These are phyloP conservation scores for Ramaria sp. DNA, from an alignment of 768 basidiomycete genomes.

Conservation along the genomic window DNA sequence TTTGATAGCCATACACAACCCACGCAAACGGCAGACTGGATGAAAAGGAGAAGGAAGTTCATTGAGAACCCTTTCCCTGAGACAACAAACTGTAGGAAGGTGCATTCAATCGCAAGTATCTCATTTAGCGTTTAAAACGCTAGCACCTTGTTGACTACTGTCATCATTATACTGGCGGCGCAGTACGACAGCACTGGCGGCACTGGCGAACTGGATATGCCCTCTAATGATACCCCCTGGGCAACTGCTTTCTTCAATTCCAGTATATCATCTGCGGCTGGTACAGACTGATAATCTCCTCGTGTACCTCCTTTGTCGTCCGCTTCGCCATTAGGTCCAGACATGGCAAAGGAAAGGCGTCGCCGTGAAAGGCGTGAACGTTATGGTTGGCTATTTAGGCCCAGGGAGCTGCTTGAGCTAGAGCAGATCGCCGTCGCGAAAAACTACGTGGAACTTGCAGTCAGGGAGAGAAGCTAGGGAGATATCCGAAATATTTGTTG, in stretches of 20 bases:
- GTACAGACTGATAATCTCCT: conserved; percentile 14
- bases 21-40: conserved; percentile 85
- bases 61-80: conserved; percentile 90
- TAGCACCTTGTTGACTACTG: conserved; percentile 85
- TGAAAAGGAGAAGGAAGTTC: conserved; percentile 89
- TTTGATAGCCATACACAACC: conserved; percentile 67
- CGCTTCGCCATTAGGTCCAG: background rate
- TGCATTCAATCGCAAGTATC: background rate
- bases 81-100: conserved; percentile 67
- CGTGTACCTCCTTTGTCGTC: background rate
- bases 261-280: conserved; percentile 31
- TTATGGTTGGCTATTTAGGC: no score
- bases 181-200: conserved; percentile 85
- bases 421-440: background rate
- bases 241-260: conserved; percentile 45
- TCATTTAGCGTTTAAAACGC: conserved; percentile 10
- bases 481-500: no score
- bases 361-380: background rate
- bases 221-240: conserved; percentile 24
- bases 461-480: no score
- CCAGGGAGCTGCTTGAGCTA: background rate
- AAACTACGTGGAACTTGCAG: no score
- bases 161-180: conserved; percentile 90
- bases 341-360: background rate
- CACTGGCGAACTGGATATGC: conserved; percentile 30